Evolutionary conservation across 176 grass and related monocot genomes (phyloP).

Genomic region (Rhipidocladum racemiflorum): DNA sequence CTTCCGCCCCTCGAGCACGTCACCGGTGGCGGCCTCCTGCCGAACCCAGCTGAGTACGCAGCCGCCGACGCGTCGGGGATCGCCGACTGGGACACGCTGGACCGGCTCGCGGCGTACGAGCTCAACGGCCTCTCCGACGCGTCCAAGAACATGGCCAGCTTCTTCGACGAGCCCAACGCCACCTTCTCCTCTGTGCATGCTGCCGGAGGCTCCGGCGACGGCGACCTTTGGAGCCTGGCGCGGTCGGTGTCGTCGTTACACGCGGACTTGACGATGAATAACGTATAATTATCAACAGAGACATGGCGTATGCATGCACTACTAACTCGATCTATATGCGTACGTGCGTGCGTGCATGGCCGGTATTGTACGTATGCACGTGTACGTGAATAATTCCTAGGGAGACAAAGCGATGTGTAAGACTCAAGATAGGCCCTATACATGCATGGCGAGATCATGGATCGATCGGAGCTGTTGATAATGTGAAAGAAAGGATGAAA

Average conservation of each 20-base stretch:
- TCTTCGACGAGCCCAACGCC: slow-evolving; percentile 37
- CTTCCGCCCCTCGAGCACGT: slow-evolving; percentile 65
- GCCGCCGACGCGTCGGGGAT: neutral
- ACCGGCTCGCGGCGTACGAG: slow-evolving; percentile 56
- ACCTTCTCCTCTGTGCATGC: slow-evolving; percentile 26
- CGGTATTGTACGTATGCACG: slow-evolving; percentile 29
- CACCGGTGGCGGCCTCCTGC: neutral
- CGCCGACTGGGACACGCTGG: slow-evolving; percentile 65
- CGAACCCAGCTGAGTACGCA: slow-evolving; percentile 8
- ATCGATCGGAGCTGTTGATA: neutral
- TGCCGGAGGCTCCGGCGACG: slow-evolving; percentile 12
- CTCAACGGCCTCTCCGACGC: slow-evolving; percentile 52
- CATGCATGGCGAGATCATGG: neutral
- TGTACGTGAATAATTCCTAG: slow-evolving; percentile 48
- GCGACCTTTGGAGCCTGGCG: slow-evolving; percentile 86
- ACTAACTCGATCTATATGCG: slow-evolving; percentile 2
- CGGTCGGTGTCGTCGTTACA: slow-evolving; percentile 49
- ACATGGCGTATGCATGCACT: slow-evolving; percentile 26
- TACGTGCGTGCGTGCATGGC: neutral
- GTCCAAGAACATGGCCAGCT: slow-evolving; percentile 31
- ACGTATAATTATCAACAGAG: slow-evolving; percentile 1
- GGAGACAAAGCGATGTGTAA: slow-evolving; percentile 20
- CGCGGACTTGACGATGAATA: slow-evolving; percentile 54
- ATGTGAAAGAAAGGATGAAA: slow-evolving; percentile 24
- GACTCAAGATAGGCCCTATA: neutral